Evolutionary conservation across 306 rosid genomes (phyloP).

Genomic region (Rubus parviflorus): DNA sequence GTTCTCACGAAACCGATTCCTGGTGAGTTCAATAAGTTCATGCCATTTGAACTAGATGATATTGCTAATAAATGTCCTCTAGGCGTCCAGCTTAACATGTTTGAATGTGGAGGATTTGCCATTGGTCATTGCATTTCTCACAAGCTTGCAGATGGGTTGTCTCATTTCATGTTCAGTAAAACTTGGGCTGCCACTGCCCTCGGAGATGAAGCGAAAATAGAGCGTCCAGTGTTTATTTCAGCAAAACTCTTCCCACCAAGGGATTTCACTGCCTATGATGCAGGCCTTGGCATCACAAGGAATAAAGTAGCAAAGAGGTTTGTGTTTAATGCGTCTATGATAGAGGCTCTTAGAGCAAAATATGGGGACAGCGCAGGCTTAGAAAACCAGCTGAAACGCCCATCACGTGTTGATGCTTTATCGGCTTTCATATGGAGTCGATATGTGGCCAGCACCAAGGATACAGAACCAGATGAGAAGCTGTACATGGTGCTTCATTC

Average conservation of each 20-base stretch:
- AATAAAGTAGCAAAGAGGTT: neutral
- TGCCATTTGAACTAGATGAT: slow-evolving; percentile 15
- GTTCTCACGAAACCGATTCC: neutral
- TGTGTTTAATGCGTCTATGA: neutral
- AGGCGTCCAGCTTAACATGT: slow-evolving; percentile 33
- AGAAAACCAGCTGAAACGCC: neutral
- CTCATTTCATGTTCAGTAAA: slow-evolving; percentile 14
- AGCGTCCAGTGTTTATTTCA: slow-evolving; percentile 32
- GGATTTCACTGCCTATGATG: neutral
- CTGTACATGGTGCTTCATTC: neutral
- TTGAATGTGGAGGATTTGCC: slow-evolving; percentile 29
- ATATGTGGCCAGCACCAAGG: neutral
- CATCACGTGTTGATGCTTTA: slow-evolving; percentile 12
- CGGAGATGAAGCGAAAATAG: neutral
- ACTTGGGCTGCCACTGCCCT: slow-evolving; percentile 28
- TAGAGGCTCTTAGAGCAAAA: neutral
- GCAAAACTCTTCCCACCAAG: slow-evolving; percentile 11
- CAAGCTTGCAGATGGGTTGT: slow-evolving; percentile 28
- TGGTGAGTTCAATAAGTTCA: neutral
- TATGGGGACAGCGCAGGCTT: neutral
- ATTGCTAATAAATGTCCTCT: neutral
- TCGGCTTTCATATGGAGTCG: slow-evolving; percentile 17
- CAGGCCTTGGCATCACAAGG: neutral
- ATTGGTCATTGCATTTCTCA: slow-evolving; percentile 31
- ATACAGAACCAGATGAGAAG: neutral